Evolutionary conservation across 2,329 filamentous ascomycete genomes (phyloP).

Genomic region (Aspergillus quadricinctus): DNA sequence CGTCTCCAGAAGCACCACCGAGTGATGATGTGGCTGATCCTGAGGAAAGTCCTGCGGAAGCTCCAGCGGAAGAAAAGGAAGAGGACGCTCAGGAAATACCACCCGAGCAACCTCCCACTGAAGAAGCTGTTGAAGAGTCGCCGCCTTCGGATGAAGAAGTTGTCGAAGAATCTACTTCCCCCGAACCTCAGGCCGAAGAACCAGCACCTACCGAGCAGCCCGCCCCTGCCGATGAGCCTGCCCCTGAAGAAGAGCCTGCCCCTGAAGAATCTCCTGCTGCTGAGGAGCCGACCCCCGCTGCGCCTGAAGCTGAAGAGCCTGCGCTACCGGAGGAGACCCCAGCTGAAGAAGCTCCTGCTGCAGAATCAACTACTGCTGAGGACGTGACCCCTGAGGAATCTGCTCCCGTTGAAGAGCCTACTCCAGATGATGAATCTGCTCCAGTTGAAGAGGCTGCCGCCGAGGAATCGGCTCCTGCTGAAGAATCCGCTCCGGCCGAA

Average conservation of each 20-base stretch:
- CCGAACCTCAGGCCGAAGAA: constrained; percentile 5
- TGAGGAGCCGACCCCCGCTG: constrained; percentile 1
- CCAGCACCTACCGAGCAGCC: constrained; percentile 13
- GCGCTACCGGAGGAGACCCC: constrained; percentile 2
- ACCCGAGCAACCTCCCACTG: constrained; percentile 9
- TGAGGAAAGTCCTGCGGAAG: constrained; percentile 11
- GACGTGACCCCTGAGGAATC: background rate
- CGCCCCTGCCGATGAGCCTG: constrained; percentile 8
- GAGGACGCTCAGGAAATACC: constrained; percentile 12
- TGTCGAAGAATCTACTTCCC: constrained; percentile 1
- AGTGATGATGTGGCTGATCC: constrained; percentile 7
- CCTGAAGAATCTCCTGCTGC: constrained; percentile 11
- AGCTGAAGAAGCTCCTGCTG: constrained; percentile 3
- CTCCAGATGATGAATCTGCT: constrained; percentile 12
- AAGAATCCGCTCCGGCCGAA: constrained; percentile 3
- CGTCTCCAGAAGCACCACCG: constrained; percentile 12
- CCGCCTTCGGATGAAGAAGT: constrained; percentile 6
- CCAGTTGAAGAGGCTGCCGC: constrained; percentile 11
- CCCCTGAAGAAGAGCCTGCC: constrained; percentile 2
- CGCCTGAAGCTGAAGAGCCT: background rate
- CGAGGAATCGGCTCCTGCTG: constrained; percentile 11
- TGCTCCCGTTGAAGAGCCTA: constrained; percentile 7
- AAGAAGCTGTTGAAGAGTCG: constrained; percentile 19
- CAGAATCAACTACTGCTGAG: background rate
- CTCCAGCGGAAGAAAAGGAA: constrained; percentile 8